These are phyloP conservation scores for Penicillium steckii DNA, from an alignment of 495 filamentous ascomycete species.

Conservation along the genomic window DNA sequence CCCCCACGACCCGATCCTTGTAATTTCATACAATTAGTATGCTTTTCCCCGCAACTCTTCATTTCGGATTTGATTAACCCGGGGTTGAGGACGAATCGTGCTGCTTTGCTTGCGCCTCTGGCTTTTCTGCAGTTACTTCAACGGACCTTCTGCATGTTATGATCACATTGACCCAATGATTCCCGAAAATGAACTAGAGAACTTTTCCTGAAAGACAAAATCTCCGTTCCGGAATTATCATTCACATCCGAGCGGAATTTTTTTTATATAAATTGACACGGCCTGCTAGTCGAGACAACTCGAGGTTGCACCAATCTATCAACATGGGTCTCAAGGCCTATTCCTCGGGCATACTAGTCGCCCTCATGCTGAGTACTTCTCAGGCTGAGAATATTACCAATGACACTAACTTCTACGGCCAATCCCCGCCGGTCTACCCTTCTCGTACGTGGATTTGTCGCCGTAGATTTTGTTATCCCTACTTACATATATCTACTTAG, in stretches of 20 bases:
- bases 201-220: background rate
- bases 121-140: background rate
- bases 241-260: background rate
- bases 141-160: background rate
- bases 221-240: background rate
- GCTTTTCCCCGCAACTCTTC: background rate
- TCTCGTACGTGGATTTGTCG: constrained; percentile 31
- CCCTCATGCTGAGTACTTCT: background rate
- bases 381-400: constrained; percentile 17
- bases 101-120: background rate
- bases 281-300: background rate
- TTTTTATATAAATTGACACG: constrained; percentile 1
- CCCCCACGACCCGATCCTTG: background rate
- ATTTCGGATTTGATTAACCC: background rate
- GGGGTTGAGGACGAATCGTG: background rate
- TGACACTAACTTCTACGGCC: constrained; percentile 51
- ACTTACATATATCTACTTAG: constrained; percentile 5
- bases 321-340: constrained; percentile 1
- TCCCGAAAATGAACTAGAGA: background rate
- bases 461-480: background rate
- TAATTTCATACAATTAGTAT: background rate
- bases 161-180: background rate
- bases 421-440: constrained; percentile 56
- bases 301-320: no score
- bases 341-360: constrained; percentile 3